Conservation (phyloP, 371 early-diverging fungal genomes). For the Enterospora canceri region DNA sequence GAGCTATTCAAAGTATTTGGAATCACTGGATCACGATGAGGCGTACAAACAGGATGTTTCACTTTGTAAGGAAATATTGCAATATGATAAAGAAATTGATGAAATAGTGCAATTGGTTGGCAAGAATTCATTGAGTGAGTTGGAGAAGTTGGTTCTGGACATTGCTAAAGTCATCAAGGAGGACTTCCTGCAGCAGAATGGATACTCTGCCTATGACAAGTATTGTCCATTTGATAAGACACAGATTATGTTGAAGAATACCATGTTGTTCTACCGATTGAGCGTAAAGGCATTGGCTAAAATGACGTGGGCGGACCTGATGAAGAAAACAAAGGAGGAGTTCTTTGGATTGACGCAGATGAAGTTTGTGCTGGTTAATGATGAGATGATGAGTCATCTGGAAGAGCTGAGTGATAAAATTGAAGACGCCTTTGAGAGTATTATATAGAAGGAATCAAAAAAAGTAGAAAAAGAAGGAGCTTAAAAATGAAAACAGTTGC, state of each 20-base stretch:
- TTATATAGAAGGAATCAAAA: not conserved
- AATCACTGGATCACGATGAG: slow-evolving; percentile 83
- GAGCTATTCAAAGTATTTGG: slow-evolving; percentile 92
- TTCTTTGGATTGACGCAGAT: slow-evolving; percentile 86
- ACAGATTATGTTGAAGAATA: slow-evolving; percentile 87
- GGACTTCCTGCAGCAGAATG: slow-evolving; percentile 99
- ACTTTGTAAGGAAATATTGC: slow-evolving; percentile 88
- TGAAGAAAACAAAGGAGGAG: slow-evolving; percentile 76
- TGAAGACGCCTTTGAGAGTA: not conserved
- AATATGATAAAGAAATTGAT: slow-evolving; percentile 89
- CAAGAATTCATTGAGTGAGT: slow-evolving; percentile 87
- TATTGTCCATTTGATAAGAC: slow-evolving; percentile 99
- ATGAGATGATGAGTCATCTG: slow-evolving; percentile 8
- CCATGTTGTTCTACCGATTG: slow-evolving; percentile 82
- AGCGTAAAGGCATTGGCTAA: slow-evolving; percentile 59
- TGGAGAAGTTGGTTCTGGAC: slow-evolving; percentile 94
- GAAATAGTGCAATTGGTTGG: slow-evolving; percentile 99
- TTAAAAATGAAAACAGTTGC: slow-evolving; percentile 8
- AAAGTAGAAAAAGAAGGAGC: slow-evolving; percentile 9
- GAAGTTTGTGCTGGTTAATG: slow-evolving; percentile 68
- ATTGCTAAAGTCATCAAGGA: slow-evolving; percentile 94
- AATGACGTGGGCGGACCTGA: slow-evolving; percentile 76
- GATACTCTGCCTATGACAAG: slow-evolving; percentile 93
- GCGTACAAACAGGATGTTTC: slow-evolving; percentile 84
- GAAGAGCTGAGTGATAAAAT: not conserved